Evolutionary conservation across 257 asterid species (phyloP).

Genomic region (Euphrasia confusa): DNA sequence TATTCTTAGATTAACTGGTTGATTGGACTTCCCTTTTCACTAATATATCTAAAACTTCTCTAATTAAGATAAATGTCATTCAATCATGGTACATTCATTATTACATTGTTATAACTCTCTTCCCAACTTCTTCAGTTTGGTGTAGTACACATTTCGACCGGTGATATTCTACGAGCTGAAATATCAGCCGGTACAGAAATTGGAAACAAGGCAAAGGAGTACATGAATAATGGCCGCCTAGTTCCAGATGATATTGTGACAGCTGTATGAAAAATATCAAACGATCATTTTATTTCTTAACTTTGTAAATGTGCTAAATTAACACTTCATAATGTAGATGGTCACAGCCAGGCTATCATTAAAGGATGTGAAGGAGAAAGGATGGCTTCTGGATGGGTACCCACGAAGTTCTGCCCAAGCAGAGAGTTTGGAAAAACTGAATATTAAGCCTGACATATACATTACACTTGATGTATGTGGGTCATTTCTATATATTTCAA

Average conservation of each 20-base stretch:
- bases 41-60: background rate
- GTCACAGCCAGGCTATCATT: constrained; percentile 68
- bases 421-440: constrained; percentile 73
- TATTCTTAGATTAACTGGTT: background rate
- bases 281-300: constrained; percentile 7
- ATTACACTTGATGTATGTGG: constrained; percentile 82
- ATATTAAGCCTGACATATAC: constrained; percentile 71
- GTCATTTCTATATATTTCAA: constrained; percentile 15
- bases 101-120: constrained; percentile 14
- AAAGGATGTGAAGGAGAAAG: constrained; percentile 82
- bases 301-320: constrained; percentile 20
- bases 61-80: constrained; percentile 1
- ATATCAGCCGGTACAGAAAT: constrained; percentile 76
- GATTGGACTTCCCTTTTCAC: constrained; percentile 5
- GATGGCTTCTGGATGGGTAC: constrained; percentile 97
- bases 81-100: background rate
- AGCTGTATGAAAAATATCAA: constrained; percentile 48
- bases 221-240: constrained; percentile 74
- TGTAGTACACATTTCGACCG: constrained; percentile 86
- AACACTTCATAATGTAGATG: constrained; percentile 51
- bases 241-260: constrained; percentile 93
- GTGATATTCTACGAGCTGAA: constrained; percentile 95
- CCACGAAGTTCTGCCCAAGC: constrained; percentile 86
- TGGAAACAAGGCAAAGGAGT: constrained; percentile 83
- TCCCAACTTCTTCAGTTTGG: constrained; percentile 63